Evolutionary conservation across 495 filamentous ascomycete genomes (phyloP).

Genomic region (Podospora didyma): DNA sequence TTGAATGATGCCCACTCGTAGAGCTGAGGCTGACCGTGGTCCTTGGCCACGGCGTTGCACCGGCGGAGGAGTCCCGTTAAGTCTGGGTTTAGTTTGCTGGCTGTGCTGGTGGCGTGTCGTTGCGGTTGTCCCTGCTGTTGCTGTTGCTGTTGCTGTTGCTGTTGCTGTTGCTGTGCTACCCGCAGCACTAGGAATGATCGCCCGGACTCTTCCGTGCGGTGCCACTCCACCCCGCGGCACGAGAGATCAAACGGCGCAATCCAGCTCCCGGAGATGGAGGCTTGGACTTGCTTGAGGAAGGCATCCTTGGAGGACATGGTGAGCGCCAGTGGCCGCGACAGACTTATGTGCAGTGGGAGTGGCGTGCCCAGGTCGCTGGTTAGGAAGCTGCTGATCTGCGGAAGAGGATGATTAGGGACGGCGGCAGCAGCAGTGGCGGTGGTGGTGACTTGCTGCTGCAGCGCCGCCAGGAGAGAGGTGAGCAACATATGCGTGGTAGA

Average conservation of each 20-base stretch:
- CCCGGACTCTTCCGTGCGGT: constrained; percentile 55
- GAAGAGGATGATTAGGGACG: neutral
- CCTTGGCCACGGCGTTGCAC: constrained; percentile 58
- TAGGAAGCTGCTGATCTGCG: constrained; percentile 57
- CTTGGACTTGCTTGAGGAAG: constrained; percentile 51
- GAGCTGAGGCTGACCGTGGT: constrained; percentile 67
- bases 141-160: too few species aligned
- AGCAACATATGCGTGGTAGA: constrained; percentile 53
- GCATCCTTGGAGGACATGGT: constrained; percentile 57
- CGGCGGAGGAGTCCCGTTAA: constrained; percentile 60
- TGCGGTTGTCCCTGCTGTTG: too few species aligned
- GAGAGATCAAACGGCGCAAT: constrained; percentile 34
- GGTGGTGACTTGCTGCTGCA: constrained; percentile 20
- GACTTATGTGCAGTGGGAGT: constrained; percentile 84
- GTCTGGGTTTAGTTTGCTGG: constrained; percentile 36
- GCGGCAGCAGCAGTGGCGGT: neutral
- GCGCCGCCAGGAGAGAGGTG: constrained; percentile 42
- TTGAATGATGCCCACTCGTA: constrained; percentile 48
- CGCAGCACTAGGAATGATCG: constrained; percentile 85
- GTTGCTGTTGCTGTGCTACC: constrained; percentile 24
- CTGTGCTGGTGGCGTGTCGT: constrained; percentile 9
- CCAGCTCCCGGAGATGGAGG: constrained; percentile 18
- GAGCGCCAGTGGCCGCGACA: constrained; percentile 72
- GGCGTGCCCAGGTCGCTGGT: constrained; percentile 70
- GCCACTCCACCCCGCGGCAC: constrained; percentile 34